Conservation (phyloP, 2,329 filamentous ascomycete genomes). For the Aaosphaeria arxii region DNA sequence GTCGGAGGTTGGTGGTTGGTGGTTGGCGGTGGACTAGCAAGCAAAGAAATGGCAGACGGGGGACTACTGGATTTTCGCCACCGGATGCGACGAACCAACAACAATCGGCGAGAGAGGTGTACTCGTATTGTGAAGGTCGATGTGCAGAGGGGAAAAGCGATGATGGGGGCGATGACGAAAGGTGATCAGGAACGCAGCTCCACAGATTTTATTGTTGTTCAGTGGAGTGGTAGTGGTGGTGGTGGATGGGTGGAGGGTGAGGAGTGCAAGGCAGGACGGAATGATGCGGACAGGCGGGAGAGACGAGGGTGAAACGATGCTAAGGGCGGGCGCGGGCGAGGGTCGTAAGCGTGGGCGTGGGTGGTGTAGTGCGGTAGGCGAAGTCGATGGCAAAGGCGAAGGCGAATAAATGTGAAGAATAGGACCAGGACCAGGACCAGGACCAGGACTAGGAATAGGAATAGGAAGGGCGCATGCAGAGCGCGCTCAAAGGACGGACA, state of each 20-base stretch:
- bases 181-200: neutral
- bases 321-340: slow-evolving; percentile 4
- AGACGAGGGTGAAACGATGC: slow-evolving; percentile 10
- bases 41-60: too few relatives aligned
- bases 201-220: neutral
- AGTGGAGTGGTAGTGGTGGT: too few relatives aligned
- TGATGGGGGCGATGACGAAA: neutral
- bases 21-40: too few relatives aligned
- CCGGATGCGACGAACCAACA: neutral
- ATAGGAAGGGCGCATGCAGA: too few relatives aligned
- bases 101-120: too few relatives aligned
- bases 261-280: slow-evolving; percentile 4
- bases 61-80: neutral
- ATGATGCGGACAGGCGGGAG: slow-evolving; percentile 15
- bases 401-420: slow-evolving; percentile 5
- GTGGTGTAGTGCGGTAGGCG: neutral
- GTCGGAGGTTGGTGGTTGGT: too few relatives aligned
- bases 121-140: neutral
- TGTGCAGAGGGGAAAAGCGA: neutral
- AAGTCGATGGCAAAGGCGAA: neutral
- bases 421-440: neutral
- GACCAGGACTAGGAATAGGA: too few relatives aligned
- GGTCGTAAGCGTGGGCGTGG: slow-evolving; percentile 7
- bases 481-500: too few relatives aligned
- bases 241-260: too few relatives aligned